phyloP scores from a whole-genome alignment of 768 basidiomycete species.

The Cystofilobasidium ferigula region DNA sequence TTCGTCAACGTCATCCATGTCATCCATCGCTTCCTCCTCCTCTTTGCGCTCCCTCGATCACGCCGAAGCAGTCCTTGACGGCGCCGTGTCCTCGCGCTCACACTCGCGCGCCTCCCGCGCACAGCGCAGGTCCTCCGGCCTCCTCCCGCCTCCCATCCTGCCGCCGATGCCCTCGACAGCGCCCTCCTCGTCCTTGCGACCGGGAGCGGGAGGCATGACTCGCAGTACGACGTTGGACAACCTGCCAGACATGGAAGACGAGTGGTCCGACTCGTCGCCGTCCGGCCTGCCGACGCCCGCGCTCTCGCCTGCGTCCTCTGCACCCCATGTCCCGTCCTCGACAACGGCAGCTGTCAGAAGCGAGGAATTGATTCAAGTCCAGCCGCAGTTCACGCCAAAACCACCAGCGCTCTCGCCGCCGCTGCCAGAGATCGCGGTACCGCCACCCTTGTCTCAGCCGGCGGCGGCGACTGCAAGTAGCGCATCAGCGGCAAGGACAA shows the following conservation, averaged over 20 bases:
- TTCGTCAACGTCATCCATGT: background rate
- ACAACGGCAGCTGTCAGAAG: no score
- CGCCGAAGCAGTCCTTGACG: background rate
- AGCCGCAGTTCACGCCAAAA: background rate
- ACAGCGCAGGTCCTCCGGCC: slow-evolving; percentile 6
- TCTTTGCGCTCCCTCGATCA: background rate
- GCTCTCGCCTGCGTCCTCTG: background rate
- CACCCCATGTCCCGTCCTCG: no score
- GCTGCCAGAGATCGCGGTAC: no score
- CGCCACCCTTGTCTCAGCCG: background rate
- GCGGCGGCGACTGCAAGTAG: no score
- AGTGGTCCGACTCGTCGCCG: background rate
- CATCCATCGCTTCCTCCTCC: background rate
- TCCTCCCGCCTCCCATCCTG: slow-evolving; percentile 3
- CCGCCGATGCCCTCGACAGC: no score
- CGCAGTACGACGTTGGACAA: background rate
- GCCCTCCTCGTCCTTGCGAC: no score
- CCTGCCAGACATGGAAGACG: slow-evolving; percentile 1
- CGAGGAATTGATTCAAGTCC: background rate
- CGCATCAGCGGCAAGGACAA: background rate
- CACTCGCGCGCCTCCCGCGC: slow-evolving; percentile 14
- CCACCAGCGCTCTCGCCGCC: background rate
- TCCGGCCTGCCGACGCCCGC: background rate
- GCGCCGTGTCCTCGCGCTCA: background rate
- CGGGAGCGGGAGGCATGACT: background rate